Base-by-base conservation (phyloP, 2,329 filamentous ascomycete genomes). In the Cordyceps farinosa region DNA sequence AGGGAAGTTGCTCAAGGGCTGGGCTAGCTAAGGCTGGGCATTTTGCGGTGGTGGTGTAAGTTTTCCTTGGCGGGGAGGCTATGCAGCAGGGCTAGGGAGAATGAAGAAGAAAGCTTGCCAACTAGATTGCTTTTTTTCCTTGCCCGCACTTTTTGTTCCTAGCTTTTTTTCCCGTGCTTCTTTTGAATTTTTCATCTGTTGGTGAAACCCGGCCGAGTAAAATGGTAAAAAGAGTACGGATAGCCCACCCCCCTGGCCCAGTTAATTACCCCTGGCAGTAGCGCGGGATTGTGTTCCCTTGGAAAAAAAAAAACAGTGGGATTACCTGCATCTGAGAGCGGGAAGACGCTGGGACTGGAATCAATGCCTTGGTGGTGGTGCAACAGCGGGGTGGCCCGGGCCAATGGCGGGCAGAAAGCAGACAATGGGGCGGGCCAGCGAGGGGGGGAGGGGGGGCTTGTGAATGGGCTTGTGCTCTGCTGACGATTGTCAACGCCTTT, bases 191-290 rank as follows among this genome's bases (percentile, higher is more conserved):
- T 38, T 40, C 15, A 3, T 15, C 3, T 3, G 38, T 15, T 11
- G 5, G 38, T 40, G 11, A 40, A 40, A 40, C 15, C 38, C 15
- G 38, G 38, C 10, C 38, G 11, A 15, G 38, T 40, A 17, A 22
- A 22, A 22, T 22, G 22, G 22, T 22, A 22, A 22, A 22, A 22
- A 22, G 22, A 22, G 22, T 22, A 22, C 22, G 38, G 15, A 5
- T 15, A 47, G n/a, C n/a, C 9, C 22, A 22, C 22, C 32, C 22
- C 22, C 22, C 32, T 11, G 10, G 51, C 52, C 36, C 52, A 30
- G 48, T 51, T 29, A 51, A 52, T 55, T 42, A 55, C 52, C 52
- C 52, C 52, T 55, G 52, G 36, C 52, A 55, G 52, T 55, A 55
- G 52, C 36, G 52, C 17, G 32, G 32, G 32, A 36, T 32, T 6